Percentiles rank a stretch among this genome's conserved stretches.
Conservation (phyloP, 352 stramenopile species). For the Globisporangium spiculum region DNA sequence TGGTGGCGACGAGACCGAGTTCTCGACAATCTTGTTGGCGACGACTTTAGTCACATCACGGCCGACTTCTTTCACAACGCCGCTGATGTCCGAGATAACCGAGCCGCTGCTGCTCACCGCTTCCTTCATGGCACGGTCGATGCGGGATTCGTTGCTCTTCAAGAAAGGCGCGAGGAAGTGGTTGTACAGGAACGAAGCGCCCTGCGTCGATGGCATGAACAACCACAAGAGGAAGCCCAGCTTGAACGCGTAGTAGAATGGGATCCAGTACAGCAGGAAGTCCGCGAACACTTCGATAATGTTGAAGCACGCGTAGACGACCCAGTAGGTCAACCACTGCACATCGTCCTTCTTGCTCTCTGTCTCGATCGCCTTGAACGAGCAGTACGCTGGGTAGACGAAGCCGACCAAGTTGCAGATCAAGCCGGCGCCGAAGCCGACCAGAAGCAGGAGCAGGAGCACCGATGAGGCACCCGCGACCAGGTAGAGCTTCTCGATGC, state of each 20-base stretch:
- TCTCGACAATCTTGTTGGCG: conserved; percentile 72
- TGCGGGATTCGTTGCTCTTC: conserved; percentile 77
- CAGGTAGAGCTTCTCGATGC: conserved; percentile 89
- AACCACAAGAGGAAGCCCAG: conserved; percentile 96
- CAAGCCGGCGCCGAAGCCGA: conserved; percentile 82
- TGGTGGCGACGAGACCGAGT: conserved; percentile 27
- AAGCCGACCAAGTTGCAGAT: conserved; percentile 86
- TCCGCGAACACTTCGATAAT: conserved; percentile 96
- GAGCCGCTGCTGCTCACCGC: conserved; percentile 66
- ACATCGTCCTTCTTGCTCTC: conserved; percentile 79
- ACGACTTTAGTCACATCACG: conserved; percentile 75
- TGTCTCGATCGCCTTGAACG: conserved; percentile 85
- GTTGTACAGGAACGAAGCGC: conserved; percentile 95
- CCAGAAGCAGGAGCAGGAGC: conserved; percentile 73
- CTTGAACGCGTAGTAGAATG: conserved; percentile 99
- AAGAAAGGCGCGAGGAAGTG: conserved; percentile 90
- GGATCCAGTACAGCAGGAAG: conserved; percentile 96
- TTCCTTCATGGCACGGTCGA: conserved; percentile 85
- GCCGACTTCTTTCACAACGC: conserved; percentile 72
- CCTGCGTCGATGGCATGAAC: conserved; percentile 95
- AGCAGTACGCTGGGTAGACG: conserved; percentile 78
- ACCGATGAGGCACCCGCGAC: conserved; percentile 56
- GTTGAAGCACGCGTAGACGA: conserved; percentile 97
- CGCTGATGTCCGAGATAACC: conserved; percentile 79
- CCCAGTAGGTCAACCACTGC: conserved; percentile 97